Evolutionary conservation across 2,329 filamentous ascomycete species (phyloP).

Genomic region (Chaetothyriales sp.): DNA sequence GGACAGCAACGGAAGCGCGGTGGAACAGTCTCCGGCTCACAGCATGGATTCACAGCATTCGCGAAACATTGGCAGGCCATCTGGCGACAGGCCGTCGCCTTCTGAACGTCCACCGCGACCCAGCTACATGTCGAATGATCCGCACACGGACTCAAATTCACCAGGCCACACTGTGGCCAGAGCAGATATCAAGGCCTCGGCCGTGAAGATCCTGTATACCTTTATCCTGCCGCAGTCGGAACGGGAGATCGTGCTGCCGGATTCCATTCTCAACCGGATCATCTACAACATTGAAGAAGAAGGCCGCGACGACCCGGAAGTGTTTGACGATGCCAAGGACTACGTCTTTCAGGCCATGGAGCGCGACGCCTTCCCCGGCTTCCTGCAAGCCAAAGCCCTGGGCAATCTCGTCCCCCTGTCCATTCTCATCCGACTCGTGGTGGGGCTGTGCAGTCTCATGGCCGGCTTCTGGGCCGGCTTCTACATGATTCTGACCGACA

Average conservation of each 20-base stretch:
- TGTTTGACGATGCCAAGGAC: constrained; percentile 95
- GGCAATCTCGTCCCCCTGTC: constrained; percentile 91
- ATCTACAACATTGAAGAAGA: constrained; percentile 80
- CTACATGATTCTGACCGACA: constrained; percentile 79
- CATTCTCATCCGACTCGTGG: constrained; percentile 68
- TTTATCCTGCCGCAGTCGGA: constrained; percentile 91
- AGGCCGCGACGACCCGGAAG: constrained; percentile 86
- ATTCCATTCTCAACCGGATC: constrained; percentile 73
- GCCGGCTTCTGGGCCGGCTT: constrained; percentile 90
- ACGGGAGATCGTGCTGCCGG: constrained; percentile 85
- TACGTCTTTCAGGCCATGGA: constrained; percentile 99
- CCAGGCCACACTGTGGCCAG: constrained; percentile 73
- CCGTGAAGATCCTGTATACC: constrained; percentile 97
- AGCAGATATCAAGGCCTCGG: constrained; percentile 79
- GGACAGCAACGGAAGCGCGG: constrained; percentile 24
- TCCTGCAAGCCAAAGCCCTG: constrained; percentile 84
- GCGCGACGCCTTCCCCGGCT: constrained; percentile 94
- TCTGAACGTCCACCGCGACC: constrained; percentile 38
- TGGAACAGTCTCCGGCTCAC: constrained; percentile 15
- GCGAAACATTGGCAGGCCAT: constrained; percentile 11
- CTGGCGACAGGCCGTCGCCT: constrained; percentile 23
- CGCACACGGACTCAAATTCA: constrained; percentile 65
- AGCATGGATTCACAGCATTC: constrained; percentile 36
- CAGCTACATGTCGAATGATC: constrained; percentile 49
- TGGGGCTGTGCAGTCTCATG: constrained; percentile 78